Base-by-base conservation (phyloP, 257 asterid genomes). In the Przewalskia tangutica region DNA sequence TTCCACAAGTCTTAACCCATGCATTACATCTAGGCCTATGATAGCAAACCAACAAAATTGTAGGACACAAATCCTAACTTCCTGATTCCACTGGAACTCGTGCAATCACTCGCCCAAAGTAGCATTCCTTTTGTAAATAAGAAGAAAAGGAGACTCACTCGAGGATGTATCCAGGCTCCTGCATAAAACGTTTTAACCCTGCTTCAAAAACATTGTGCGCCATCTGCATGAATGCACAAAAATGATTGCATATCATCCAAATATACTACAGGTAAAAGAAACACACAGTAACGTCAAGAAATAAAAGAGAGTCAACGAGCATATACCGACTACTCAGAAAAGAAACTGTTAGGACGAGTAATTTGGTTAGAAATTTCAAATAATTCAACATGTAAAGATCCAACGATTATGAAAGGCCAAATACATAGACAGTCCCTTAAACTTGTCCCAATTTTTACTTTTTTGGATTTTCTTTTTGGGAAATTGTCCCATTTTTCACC, bases 141-240 rank as follows among this genome's bases (percentile, higher is more conserved):
- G 81, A 42, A 75, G 76, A 17, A 14, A 62, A 84, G 83, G 80
- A 85, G 70, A 88, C 98, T 90, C 86, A 96, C 99, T 96, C 99
- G 60, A 96, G 97, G 85, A 96, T 94, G 86, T 96, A 96, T 65
- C 94, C 92, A 81, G 99, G 98, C 86, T 94, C 98, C 67, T 96
- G 98, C 99, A 96, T 96, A 85, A 92, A 96, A 77, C 95, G 93
- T 85, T 94, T 94, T 82, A 94, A 83, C 73, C 99, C 99, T 10
- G 92, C 97, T 91, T 96, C 99, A 87, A 89, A 96, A 82, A 93
- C 91, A 84, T 89, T 94, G 92, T 91, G 98, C 42, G 98, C 99
- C 81, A 94, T 89, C 99, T 96, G 91, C 83, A 84, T 86, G 82
- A 68, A 66, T 18, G 62, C 50, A 42, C 17, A 77, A 71, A 54